phyloP scores from a whole-genome alignment of 2,329 filamentous ascomycete species.

The Clarireedia hainanense region DNA sequence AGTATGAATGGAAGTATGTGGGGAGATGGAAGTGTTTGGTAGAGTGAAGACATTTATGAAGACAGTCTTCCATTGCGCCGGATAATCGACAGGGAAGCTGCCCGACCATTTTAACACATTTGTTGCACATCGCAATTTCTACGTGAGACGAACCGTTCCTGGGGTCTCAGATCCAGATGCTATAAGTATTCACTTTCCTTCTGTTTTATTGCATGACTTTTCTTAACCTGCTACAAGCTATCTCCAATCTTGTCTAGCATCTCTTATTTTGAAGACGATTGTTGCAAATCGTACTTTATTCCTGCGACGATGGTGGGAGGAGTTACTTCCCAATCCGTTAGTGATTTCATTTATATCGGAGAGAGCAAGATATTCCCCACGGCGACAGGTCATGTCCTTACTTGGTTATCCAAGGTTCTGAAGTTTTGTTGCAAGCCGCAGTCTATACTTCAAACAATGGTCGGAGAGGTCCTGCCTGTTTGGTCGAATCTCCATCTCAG shows the following conservation, averaged over 20 bases:
- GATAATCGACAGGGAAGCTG: background rate
- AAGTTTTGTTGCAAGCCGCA: no score
- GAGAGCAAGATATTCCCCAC: background rate
- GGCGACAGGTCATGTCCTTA: no score
- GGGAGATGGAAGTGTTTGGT: conserved; percentile 3
- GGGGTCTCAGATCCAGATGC: background rate
- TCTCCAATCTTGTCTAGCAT: background rate
- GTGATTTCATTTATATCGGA: background rate
- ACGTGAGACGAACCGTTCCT: background rate
- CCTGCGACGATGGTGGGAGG: background rate
- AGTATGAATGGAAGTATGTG: conserved; percentile 4
- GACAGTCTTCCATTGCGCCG: background rate
- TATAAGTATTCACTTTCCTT: background rate
- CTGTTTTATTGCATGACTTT: background rate
- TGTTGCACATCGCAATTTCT: background rate
- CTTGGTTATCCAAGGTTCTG: no score
- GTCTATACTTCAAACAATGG: no score
- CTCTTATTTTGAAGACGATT: background rate
- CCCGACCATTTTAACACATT: background rate
- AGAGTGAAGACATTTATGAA: background rate
- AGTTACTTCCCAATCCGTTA: background rate
- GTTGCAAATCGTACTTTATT: background rate
- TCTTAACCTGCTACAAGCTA: background rate
- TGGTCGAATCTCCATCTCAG: no score
- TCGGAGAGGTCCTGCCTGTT: no score